phyloP scores from a whole-genome alignment of 345 rosid genomes.

The Durio zibethinus region DNA sequence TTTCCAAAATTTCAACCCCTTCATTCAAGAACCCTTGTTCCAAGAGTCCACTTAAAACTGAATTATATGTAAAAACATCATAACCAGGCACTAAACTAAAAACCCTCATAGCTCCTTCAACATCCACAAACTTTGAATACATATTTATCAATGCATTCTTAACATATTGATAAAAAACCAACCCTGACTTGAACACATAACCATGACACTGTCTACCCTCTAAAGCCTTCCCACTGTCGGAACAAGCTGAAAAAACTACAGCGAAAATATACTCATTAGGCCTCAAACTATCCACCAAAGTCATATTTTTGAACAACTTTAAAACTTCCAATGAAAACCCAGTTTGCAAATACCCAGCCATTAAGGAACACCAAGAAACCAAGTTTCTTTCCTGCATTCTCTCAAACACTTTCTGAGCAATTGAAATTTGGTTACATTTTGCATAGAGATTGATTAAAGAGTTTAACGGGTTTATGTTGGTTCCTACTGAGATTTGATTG shows the following conservation, averaged over 20 bases:
- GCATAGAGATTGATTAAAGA: conserved; percentile 54
- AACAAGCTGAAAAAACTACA: conserved; percentile 56
- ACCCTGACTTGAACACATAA: conserved; percentile 56
- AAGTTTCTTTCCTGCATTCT: conserved; percentile 49
- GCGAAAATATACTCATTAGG: conserved; percentile 68
- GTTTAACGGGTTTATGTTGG: conserved; percentile 25
- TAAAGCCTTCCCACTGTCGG: conserved; percentile 31
- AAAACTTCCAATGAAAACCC: conserved; percentile 50
- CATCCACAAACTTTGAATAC: conserved; percentile 42
- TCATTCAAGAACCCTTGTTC: conserved; percentile 44
- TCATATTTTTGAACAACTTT: conserved; percentile 50
- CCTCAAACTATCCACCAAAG: conserved; percentile 25
- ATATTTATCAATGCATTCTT: conserved; percentile 52
- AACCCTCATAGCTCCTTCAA: conserved; percentile 41
- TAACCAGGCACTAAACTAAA: conserved; percentile 37
- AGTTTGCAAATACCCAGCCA: conserved; percentile 61
- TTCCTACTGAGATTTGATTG: conserved; percentile 15
- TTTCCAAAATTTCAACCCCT: conserved; percentile 48
- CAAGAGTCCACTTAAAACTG: conserved; percentile 57
- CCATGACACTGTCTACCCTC: conserved; percentile 74
- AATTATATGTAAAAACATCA: conserved; percentile 51
- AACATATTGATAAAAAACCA: conserved; percentile 57
- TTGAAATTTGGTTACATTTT: conserved; percentile 41
- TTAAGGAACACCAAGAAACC: conserved; percentile 70
- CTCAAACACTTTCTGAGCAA: conserved; percentile 66